Conservation (phyloP, 805 yeast genomes). For the Barnettozyma vustinii region DNA sequence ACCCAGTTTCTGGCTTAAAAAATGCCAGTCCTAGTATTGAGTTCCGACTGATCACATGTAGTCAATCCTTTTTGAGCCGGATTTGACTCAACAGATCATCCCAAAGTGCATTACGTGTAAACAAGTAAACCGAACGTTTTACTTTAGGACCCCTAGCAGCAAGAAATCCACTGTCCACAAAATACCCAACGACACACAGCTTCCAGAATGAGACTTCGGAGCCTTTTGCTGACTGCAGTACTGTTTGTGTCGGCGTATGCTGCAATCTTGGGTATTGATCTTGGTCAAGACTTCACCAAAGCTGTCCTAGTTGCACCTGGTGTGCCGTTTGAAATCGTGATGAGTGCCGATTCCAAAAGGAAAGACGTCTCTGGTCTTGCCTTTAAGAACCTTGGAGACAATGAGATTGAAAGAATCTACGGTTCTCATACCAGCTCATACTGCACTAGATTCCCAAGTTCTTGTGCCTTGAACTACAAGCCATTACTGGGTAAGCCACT, state of each 20-base stretch:
- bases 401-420: conserved; percentile 62
- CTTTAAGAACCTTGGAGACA: conserved; percentile 40
- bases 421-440: conserved; percentile 72
- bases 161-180: neutral
- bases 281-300: conserved; percentile 82
- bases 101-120: neutral
- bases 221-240: conserved; percentile 5
- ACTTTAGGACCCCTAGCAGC: neutral
- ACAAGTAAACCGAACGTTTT: neutral
- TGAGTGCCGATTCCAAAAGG: conserved; percentile 87
- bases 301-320: conserved; percentile 89
- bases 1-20: too few relatives aligned
- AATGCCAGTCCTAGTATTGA: too few relatives aligned
- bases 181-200: neutral
- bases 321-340: conserved; percentile 77
- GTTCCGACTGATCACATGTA: neutral
- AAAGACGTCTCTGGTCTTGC: conserved; percentile 82
- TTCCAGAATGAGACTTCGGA: conserved; percentile 5
- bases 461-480: conserved; percentile 64
- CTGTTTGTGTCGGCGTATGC: conserved; percentile 28
- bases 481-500: conserved; percentile 60
- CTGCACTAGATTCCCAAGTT: conserved; percentile 67
- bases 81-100: neutral
- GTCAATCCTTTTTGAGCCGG: neutral
- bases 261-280: conserved; percentile 84